Base-by-base conservation (phyloP, 305 asterid genomes). In the Fraxinus albicans region DNA sequence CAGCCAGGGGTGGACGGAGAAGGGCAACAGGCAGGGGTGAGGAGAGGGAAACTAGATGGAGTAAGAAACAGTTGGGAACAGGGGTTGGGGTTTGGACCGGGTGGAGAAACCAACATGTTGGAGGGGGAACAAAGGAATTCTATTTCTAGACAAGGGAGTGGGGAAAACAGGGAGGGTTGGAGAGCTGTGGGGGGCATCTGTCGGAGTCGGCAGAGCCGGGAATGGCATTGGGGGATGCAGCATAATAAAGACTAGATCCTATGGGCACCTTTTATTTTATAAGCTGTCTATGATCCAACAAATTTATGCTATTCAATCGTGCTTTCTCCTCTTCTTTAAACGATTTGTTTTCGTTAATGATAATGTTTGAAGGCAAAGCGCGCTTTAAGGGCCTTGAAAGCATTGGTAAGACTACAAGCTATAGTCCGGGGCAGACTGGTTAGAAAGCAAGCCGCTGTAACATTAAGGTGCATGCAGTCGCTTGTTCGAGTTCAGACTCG, bases 401-500 rank as follows among this genome's bases (percentile, higher is more conserved):
- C 96, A 5, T 80, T 96, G 83, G 99, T 96, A 17, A 88, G 98
- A 79, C 89, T 96, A 33, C 98, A 96, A 89, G 98, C 99, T 7
- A 89, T 95, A 63, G 96, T 96, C 42, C 95, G 99, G 0, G 99
- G 99, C 0, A 85, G 97, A 27, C 85, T 88, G 0, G 96, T 96
- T 8, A 89, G 99, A 79, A 93, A 91, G 85, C 95, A 96, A 87
- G 98, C 97, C 44, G 98, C 92, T 0, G 91, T 91, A 25, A 96
- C 98, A 13, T 90, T 96, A 10, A 86, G 93, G 88, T 95, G 98
- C 63, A 96, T 96, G 99, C 96, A 96, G 85, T 92, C 99, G 36
- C 90, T 96, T 17, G 97, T 93, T 81, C 91, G 96, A 29, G 97
- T 86, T 77, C 99, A 96, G 83, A 95, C 96, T 47, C 93, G 97